A percentile compares a stretch with the other conserved stretches of the same genome.
These are phyloP conservation scores for Aspergillus costaricaensis DNA, from an alignment of 2,329 filamentous ascomycete genomes.

Conservation along the genomic window DNA sequence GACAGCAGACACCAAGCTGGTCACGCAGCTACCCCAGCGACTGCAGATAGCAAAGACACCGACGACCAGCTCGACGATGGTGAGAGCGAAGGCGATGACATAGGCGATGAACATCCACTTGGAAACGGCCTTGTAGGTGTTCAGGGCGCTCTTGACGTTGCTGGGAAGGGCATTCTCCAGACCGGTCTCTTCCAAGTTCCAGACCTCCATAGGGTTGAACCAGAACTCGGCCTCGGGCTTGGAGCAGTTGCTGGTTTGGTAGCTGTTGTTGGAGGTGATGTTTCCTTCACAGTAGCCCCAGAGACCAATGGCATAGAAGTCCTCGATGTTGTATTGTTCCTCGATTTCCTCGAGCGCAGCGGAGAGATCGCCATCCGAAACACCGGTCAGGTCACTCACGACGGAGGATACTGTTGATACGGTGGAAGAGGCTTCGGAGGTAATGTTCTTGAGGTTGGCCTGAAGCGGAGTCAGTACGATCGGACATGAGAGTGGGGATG, in stretches of 20 bases:
- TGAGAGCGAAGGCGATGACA: conserved; percentile 69
- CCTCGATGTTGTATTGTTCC: conserved; percentile 61
- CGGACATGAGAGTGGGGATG: conserved; percentile 1
- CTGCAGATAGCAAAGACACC: conserved; percentile 84
- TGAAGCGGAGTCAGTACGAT: conserved; percentile 26
- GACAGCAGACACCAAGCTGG: conserved; percentile 72
- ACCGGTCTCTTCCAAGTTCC: conserved; percentile 59
- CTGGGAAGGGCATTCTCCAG: conserved; percentile 66
- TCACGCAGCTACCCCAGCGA: conserved; percentile 77
- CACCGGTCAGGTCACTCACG: conserved; percentile 35
- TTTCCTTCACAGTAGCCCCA: conserved; percentile 81
- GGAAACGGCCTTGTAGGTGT: conserved; percentile 70
- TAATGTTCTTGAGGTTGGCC: conserved; percentile 65
- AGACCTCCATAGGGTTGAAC: conserved; percentile 68
- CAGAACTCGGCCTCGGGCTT: conserved; percentile 75
- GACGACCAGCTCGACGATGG: conserved; percentile 71
- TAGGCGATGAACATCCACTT: conserved; percentile 85
- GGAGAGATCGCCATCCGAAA: conserved; percentile 41
- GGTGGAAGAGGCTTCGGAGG: conserved; percentile 31
- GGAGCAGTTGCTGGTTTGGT: conserved; percentile 64
- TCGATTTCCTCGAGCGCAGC: conserved; percentile 41
- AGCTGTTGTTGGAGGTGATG: conserved; percentile 55
- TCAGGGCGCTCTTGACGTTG: conserved; percentile 66
- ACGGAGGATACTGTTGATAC: conserved; percentile 38
- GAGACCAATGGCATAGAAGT: conserved; percentile 78